These are phyloP conservation scores for Trametes sp. DNA, from an alignment of 1,284 basidiomycete genomes.

Conservation along the genomic window DNA sequence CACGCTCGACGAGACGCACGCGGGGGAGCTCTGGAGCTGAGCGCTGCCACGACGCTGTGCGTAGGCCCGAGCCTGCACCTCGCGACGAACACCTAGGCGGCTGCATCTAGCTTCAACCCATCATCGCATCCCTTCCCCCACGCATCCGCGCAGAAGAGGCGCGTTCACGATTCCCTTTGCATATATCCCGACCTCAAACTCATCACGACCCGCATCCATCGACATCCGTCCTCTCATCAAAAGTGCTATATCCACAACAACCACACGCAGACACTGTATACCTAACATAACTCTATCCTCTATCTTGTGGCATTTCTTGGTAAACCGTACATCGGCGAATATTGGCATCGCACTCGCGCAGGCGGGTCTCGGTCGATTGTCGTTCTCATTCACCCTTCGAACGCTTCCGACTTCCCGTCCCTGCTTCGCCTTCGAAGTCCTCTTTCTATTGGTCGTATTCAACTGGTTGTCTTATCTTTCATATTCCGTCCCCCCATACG, in stretches of 20 bases:
- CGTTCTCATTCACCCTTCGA: not conserved
- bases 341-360: not conserved
- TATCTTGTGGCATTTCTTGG: conserved; percentile 21
- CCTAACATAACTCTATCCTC: conserved; percentile 23
- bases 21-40: conserved; percentile 69
- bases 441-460: conserved; percentile 10
- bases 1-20: conserved; percentile 52
- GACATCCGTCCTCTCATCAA: conserved; percentile 23
- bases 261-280: conserved; percentile 29
- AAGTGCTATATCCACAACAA: conserved; percentile 35
- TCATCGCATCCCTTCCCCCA: not conserved
- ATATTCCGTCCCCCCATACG: not conserved
- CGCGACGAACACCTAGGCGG: conserved; percentile 1
- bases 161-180: conserved; percentile 11
- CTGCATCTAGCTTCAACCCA: not conserved
- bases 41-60: not conserved
- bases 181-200: conserved; percentile 5
- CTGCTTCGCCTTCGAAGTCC: not conserved
- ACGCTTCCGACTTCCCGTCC: conserved; percentile 3
- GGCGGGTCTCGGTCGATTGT: conserved; percentile 10
- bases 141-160: conserved; percentile 10
- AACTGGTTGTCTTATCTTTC: conserved; percentile 5
- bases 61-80: conserved; percentile 9
- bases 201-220: conserved; percentile 11
- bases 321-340: conserved; percentile 12